These are phyloP conservation scores for Yarrowia sp. DNA, from an alignment of 805 yeast genomes.

Conservation along the genomic window DNA sequence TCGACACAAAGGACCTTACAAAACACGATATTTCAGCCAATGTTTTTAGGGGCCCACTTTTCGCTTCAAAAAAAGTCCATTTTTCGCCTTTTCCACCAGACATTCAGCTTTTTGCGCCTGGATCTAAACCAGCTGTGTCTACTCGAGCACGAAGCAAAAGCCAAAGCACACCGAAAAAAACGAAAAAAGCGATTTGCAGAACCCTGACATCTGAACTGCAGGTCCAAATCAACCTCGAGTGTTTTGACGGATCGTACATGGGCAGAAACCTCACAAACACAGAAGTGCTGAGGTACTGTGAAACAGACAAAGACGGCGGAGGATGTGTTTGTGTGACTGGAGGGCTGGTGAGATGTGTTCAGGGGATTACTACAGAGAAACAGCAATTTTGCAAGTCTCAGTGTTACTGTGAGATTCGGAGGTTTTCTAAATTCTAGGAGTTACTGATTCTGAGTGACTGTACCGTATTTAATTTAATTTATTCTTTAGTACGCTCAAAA, in stretches of 20 bases:
- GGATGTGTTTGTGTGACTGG: constrained; percentile 11
- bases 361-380: neutral
- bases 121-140: neutral
- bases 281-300: neutral
- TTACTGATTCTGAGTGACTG: neutral
- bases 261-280: neutral
- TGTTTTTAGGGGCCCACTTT: too few species aligned
- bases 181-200: neutral
- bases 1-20: too few species aligned
- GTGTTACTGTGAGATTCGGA: constrained; percentile 7
- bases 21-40: too few species aligned
- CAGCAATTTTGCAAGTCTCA: neutral
- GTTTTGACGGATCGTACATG: constrained; percentile 1
- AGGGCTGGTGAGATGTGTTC: neutral
- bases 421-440: neutral
- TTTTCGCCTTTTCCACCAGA: too few species aligned
- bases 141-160: neutral
- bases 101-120: neutral
- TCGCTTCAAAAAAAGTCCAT: too few species aligned
- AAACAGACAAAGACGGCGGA: neutral
- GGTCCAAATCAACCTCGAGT: neutral
- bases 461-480: too few species aligned
- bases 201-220: neutral
- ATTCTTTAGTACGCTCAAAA: too few species aligned
- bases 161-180: neutral